These are phyloP conservation scores for Combretum micranthum DNA, from an alignment of 345 rosid genomes.

Conservation along the genomic window DNA sequence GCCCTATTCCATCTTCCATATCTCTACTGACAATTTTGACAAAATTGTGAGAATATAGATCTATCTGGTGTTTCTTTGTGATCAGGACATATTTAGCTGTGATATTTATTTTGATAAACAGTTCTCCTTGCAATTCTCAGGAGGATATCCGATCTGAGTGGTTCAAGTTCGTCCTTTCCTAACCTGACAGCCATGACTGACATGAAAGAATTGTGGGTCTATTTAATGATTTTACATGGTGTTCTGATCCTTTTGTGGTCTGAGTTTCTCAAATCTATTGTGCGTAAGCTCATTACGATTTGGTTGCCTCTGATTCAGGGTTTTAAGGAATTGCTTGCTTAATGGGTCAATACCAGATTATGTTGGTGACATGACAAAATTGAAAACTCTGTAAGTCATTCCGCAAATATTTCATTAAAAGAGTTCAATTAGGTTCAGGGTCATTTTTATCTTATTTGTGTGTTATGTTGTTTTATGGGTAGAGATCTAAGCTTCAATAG, in stretches of 20 bases:
- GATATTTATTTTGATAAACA: not conserved
- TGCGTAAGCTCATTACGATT: not conserved
- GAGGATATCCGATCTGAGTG: constrained; percentile 65
- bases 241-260: not conserved
- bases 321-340: constrained; percentile 55
- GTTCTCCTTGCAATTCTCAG: constrained; percentile 17
- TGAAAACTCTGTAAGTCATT: constrained; percentile 49
- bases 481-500: constrained; percentile 84
- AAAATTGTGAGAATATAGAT: constrained; percentile 43
- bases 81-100: not conserved
- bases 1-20: constrained; percentile 71
- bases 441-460: not conserved
- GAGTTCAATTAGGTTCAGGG: too few species aligned
- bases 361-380: constrained; percentile 25
- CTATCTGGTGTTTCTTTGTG: not conserved
- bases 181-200: constrained; percentile 22
- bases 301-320: constrained; percentile 31
- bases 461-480: constrained; percentile 6
- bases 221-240: not conserved
- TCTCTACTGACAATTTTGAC: constrained; percentile 43
- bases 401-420: too few species aligned
- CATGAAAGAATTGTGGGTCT: constrained; percentile 42
- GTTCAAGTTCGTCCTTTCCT: constrained; percentile 46
- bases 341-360: constrained; percentile 37
- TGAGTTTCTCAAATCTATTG: not conserved